These are phyloP conservation scores for Quercus lobata DNA, from an alignment of 331 rosid species.

Conservation along the genomic window DNA sequence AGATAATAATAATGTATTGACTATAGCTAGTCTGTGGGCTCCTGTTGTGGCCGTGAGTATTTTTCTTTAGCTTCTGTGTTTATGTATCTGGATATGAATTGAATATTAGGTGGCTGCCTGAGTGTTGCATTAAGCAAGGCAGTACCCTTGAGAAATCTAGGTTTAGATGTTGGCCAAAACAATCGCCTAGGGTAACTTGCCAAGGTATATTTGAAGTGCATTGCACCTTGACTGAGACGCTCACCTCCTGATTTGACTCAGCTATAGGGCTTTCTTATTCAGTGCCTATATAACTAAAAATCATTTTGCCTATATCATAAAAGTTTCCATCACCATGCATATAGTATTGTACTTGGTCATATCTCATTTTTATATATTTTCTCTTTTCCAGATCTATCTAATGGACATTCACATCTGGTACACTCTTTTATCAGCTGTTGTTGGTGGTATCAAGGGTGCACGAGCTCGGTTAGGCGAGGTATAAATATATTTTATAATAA, in stretches of 20 bases:
- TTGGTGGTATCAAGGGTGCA: conserved; percentile 97
- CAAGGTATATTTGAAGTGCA: background rate
- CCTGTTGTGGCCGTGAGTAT: conserved; percentile 96
- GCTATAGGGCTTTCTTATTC: background rate
- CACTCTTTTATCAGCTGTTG: conserved; percentile 81
- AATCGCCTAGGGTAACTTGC: background rate
- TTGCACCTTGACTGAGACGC: background rate
- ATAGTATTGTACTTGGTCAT: conserved; percentile 1
- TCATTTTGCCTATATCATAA: background rate
- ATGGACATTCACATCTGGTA: conserved; percentile 96
- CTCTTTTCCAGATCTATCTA: conserved; percentile 77
- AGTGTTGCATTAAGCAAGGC: background rate
- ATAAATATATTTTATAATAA: conserved; percentile 8
- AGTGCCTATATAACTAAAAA: background rate
- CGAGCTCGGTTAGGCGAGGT: conserved; percentile 97
- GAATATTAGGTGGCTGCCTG: background rate
- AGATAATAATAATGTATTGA: conserved; percentile 74
- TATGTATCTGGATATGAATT: background rate
- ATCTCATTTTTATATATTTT: conserved; percentile 22
- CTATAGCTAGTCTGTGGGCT: conserved; percentile 83
- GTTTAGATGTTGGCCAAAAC: background rate
- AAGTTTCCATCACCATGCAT: background rate
- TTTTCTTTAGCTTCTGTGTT: conserved; percentile 8
- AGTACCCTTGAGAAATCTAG: background rate
- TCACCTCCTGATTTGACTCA: background rate